Evolutionary conservation across 2,329 filamentous ascomycete genomes (phyloP).

Genomic region (Nigrospora sphaerica): DNA sequence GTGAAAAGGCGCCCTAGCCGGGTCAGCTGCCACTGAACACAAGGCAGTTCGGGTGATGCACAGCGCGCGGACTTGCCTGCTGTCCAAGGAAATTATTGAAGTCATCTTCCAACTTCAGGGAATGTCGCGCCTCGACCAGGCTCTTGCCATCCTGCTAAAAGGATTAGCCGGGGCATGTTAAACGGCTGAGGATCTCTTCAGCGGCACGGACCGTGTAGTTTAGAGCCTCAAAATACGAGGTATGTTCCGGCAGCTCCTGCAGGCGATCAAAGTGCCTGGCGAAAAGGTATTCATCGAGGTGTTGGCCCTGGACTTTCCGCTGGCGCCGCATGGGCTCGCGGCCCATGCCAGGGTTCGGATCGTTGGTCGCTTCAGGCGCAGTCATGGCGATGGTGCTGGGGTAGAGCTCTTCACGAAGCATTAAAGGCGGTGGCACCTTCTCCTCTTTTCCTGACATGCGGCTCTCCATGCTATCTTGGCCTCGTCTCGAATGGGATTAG

Average conservation of each 20-base stretch:
- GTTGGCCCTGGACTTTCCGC: background rate
- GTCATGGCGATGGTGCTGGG: background rate
- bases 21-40: background rate
- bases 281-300: background rate
- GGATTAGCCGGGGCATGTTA: too few species aligned
- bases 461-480: too few species aligned
- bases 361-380: background rate
- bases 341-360: background rate
- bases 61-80: background rate
- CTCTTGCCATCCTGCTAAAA: background rate
- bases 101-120: background rate
- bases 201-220: background rate
- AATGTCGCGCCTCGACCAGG: background rate
- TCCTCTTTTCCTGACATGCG: too few species aligned
- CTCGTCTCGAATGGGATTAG: too few species aligned
- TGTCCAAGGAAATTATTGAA: conserved; percentile 1
- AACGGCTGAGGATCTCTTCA: too few species aligned
- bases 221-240: background rate
- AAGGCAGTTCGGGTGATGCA: too few species aligned
- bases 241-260: background rate
- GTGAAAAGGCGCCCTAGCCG: background rate
- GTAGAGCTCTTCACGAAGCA: too few species aligned
- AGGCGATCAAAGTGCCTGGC: background rate
- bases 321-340: background rate
- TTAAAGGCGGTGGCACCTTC: too few species aligned